These are phyloP conservation scores for Syzygium jambos DNA, from an alignment of 345 rosid species.

Conservation along the genomic window DNA sequence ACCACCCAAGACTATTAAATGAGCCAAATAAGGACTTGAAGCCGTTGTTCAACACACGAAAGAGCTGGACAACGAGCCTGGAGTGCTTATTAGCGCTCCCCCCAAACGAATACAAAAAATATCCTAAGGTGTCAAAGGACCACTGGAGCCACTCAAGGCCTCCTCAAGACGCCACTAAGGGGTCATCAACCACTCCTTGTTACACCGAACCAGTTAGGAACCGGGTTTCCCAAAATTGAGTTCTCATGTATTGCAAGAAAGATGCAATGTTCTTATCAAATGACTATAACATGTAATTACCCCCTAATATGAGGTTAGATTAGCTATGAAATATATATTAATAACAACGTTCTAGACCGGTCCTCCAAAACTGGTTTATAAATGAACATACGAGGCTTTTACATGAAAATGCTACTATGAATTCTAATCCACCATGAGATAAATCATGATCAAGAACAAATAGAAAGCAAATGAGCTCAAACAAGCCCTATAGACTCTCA, in stretches of 20 bases:
- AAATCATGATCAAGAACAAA: neutral
- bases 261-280: neutral
- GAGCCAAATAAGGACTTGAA: too few species aligned
- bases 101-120: too few species aligned
- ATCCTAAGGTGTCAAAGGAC: too few species aligned
- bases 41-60: too few species aligned
- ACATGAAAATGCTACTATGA: neutral
- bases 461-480: neutral
- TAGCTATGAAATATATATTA: too few species aligned
- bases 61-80: too few species aligned
- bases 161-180: too few species aligned
- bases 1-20: too few species aligned
- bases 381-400: neutral
- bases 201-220: neutral
- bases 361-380: neutral
- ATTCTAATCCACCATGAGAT: neutral
- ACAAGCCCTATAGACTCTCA: neutral
- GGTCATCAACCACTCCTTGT: neutral
- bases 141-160: too few species aligned
- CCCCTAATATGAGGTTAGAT: neutral
- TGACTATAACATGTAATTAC: neutral
- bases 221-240: neutral
- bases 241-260: neutral
- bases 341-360: neutral
- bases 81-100: too few species aligned